These are phyloP conservation scores for Psophocarpus tetragonolobus DNA, from an alignment of 306 rosid genomes.

Conservation along the genomic window DNA sequence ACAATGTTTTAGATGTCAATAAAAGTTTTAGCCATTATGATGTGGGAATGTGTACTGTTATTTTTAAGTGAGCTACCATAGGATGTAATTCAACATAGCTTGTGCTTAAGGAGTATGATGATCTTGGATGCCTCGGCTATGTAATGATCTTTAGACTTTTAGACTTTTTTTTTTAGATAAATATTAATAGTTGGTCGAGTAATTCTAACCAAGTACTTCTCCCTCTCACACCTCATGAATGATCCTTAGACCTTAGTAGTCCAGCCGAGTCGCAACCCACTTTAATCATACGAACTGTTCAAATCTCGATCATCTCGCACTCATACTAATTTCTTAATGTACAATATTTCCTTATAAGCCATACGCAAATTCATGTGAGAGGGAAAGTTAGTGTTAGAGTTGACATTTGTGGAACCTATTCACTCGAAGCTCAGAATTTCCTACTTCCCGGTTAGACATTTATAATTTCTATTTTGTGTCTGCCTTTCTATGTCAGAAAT, in stretches of 20 bases:
- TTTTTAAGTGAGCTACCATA: not conserved
- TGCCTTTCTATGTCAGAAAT: not conserved
- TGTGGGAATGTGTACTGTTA: not conserved
- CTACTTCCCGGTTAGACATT: not conserved
- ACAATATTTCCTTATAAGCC: not conserved
- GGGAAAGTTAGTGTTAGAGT: not conserved
- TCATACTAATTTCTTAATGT: not conserved
- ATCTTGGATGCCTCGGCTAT: not conserved
- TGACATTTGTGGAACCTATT: not conserved
- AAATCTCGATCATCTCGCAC: not conserved
- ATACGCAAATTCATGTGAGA: not conserved
- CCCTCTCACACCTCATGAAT: no score
- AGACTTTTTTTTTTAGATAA: no score
- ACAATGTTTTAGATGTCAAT: not conserved
- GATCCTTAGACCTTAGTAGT: no score
- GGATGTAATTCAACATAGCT: not conserved
- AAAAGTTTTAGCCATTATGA: not conserved
- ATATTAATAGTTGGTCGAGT: no score
- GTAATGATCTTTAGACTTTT: no score
- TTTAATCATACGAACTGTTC: not conserved
- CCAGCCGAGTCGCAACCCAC: not conserved
- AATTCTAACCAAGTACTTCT: no score
- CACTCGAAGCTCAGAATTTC: not conserved
- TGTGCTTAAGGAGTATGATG: not conserved
- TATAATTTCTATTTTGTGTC: not conserved